Evolutionary conservation across 2,329 filamentous ascomycete genomes (phyloP).

Genomic region (Sclerotiophoma versabilis): DNA sequence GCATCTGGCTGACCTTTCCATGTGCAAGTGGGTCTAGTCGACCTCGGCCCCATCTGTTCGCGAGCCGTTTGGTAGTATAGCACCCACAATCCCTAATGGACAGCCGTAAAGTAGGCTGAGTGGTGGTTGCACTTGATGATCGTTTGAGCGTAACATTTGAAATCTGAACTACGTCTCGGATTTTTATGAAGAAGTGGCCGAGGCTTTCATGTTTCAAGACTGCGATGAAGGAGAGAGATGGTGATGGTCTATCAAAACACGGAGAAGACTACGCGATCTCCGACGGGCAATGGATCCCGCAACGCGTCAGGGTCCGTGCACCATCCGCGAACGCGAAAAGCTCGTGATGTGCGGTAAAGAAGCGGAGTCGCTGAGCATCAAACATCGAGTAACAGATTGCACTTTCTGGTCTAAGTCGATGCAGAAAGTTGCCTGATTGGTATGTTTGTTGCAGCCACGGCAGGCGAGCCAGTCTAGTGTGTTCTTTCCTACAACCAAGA

Average conservation of each 20-base stretch:
- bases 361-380: conserved; percentile 19
- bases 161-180: background rate
- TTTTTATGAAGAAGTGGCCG: background rate
- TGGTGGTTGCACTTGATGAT: too few species aligned
- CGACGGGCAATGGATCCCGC: conserved; percentile 20
- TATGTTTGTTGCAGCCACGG: conserved; percentile 15
- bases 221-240: background rate
- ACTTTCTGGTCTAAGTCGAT: conserved; percentile 10
- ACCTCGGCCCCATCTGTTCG: background rate
- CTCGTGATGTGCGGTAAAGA: conserved; percentile 8
- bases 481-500: background rate
- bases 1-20: too few species aligned
- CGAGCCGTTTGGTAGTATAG: background rate
- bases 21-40: background rate
- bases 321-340: conserved; percentile 5
- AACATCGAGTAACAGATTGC: conserved; percentile 17
- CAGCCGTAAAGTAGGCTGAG: background rate
- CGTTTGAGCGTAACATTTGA: too few species aligned
- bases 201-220: background rate
- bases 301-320: conserved; percentile 14
- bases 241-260: conserved; percentile 7
- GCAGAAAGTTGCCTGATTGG: conserved; percentile 17
- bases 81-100: background rate
- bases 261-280: conserved; percentile 12
- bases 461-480: conserved; percentile 7